These are phyloP conservation scores for Phytophthora litchii DNA, from an alignment of 352 stramenopile genomes.

Conservation along the genomic window DNA sequence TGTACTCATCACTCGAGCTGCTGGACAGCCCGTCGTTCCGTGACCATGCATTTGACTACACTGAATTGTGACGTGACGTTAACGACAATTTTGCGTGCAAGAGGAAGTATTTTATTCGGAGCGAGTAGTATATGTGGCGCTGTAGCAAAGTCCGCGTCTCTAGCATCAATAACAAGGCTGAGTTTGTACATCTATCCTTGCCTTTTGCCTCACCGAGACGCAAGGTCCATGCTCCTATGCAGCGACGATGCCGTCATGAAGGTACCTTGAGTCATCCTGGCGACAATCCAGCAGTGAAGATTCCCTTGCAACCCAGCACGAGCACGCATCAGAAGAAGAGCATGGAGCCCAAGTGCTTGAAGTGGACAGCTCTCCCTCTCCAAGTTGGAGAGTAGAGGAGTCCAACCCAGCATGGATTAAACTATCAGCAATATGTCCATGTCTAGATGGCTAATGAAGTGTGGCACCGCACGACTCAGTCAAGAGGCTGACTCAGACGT, in stretches of 20 bases:
- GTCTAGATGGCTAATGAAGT: background rate
- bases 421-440: slow-evolving; percentile 5
- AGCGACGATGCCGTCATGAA: background rate
- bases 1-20: slow-evolving; percentile 54
- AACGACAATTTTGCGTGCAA: slow-evolving; percentile 31
- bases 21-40: slow-evolving; percentile 32
- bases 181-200: background rate
- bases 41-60: slow-evolving; percentile 39
- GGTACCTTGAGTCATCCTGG: slow-evolving; percentile 17
- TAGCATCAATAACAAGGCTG: background rate
- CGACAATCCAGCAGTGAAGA: slow-evolving; percentile 6
- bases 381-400: background rate
- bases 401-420: background rate
- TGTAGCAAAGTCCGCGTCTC: background rate
- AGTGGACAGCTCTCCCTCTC: slow-evolving; percentile 1
- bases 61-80: slow-evolving; percentile 29
- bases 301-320: slow-evolving; percentile 1
- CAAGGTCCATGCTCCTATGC: slow-evolving; percentile 2
- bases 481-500: background rate
- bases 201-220: background rate
- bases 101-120: background rate
- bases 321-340: slow-evolving; percentile 1
- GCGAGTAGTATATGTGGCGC: background rate
- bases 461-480: background rate
- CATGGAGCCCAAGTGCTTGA: background rate